These are phyloP conservation scores for Leucosporidium yakuticum DNA, from an alignment of 768 basidiomycete species.

Conservation along the genomic window DNA sequence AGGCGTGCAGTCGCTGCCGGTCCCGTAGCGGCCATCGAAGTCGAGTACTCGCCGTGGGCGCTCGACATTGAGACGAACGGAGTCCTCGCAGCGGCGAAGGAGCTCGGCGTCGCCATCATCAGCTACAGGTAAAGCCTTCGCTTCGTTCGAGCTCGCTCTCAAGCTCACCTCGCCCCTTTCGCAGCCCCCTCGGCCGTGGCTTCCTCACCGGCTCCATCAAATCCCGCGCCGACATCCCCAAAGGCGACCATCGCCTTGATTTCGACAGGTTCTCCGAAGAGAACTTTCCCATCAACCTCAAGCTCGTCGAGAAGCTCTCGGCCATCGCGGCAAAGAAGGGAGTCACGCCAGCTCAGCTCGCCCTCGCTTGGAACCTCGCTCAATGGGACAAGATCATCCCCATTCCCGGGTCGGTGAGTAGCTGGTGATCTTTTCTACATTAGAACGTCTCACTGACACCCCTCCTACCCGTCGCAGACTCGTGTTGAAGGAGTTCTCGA, in stretches of 20 bases:
- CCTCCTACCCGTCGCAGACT: background rate
- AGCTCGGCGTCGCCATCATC: constrained; percentile 44
- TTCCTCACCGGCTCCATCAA: constrained; percentile 45
- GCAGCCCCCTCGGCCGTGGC: constrained; percentile 23
- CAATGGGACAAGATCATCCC: constrained; percentile 23
- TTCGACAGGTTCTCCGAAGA: constrained; percentile 34
- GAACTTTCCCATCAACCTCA: constrained; percentile 44
- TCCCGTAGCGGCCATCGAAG: background rate
- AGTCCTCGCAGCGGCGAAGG: constrained; percentile 44
- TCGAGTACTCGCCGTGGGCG: constrained; percentile 1
- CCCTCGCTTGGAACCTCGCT: constrained; percentile 44
- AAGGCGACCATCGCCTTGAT: constrained; percentile 22
- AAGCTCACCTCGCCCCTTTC: background rate
- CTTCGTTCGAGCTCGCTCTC: constrained; percentile 27
- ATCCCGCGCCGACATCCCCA: constrained; percentile 28
- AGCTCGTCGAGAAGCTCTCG: constrained; percentile 43
- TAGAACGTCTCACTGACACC: background rate
- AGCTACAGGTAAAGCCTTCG: constrained; percentile 45
- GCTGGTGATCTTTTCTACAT: no score
- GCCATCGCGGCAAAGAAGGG: constrained; percentile 44
- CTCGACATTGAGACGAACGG: constrained; percentile 30
- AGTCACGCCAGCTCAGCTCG: constrained; percentile 44
- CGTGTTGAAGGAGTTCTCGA: constrained; percentile 39
- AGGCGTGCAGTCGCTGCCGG: background rate
- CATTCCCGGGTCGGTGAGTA: constrained; percentile 31